phyloP scores from a whole-genome alignment of 2,329 filamentous ascomycete species.

The Xylariomycetidae sp. region DNA sequence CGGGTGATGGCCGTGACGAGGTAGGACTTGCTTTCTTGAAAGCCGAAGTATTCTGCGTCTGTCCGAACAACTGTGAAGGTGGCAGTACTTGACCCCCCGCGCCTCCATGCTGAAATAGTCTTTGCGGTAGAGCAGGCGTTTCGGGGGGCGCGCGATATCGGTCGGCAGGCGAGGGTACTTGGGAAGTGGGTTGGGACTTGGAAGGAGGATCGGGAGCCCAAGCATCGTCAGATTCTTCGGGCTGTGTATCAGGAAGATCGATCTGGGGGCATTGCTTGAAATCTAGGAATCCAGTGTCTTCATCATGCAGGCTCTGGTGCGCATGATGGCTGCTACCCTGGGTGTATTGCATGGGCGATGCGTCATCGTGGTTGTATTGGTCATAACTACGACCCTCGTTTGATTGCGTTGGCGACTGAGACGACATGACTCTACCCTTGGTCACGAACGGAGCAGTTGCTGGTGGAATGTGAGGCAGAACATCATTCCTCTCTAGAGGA shows the following conservation, averaged over 20 bases:
- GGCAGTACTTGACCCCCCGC: constrained; percentile 31
- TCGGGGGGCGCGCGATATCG: constrained; percentile 32
- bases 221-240: constrained; percentile 13
- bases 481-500: constrained; percentile 14
- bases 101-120: constrained; percentile 39
- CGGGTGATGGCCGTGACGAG: constrained; percentile 53
- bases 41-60: constrained; percentile 51
- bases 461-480: constrained; percentile 5
- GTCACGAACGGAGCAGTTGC: constrained; percentile 9
- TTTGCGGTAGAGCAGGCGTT: constrained; percentile 45
- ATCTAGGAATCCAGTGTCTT: constrained; percentile 46
- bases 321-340: constrained; percentile 19
- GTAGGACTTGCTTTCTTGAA: constrained; percentile 49
- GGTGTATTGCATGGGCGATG: constrained; percentile 17
- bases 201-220: constrained; percentile 15
- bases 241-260: constrained; percentile 15
- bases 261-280: constrained; percentile 35
- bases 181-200: constrained; percentile 27
- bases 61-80: constrained; percentile 49
- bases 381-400: constrained; percentile 55
- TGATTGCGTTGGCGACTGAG: constrained; percentile 51
- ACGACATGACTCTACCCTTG: constrained; percentile 37
- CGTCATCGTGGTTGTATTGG: constrained; percentile 29
- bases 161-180: constrained; percentile 27
- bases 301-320: constrained; percentile 35